A percentile compares a stretch with the other conserved stretches of the same genome.
Conservation (phyloP, 2,329 filamentous ascomycete species). For the Cercospora zeae-maydis region DNA sequence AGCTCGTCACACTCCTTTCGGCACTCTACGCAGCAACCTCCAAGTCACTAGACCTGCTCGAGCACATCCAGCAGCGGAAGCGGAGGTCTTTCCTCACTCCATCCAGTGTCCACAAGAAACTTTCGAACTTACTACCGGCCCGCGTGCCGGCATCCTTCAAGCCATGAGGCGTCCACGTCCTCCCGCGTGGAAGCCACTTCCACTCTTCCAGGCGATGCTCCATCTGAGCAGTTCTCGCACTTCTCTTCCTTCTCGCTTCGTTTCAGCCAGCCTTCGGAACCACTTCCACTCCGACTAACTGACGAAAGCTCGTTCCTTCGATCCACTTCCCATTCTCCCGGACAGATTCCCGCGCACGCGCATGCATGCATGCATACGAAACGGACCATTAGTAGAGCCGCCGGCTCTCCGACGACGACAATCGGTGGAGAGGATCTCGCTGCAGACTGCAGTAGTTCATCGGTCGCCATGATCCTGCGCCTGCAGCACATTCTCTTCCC, state of each 20-base stretch:
- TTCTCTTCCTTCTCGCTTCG: neutral
- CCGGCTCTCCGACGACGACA: too few relatives aligned
- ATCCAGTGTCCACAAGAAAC: neutral
- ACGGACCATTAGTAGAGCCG: neutral
- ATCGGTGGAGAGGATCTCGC: too few relatives aligned
- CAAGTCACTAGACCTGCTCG: neutral
- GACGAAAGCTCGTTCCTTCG: neutral
- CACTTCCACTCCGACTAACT: neutral
- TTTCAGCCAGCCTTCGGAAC: neutral
- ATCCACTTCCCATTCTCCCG: neutral
- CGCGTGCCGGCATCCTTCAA: neutral
- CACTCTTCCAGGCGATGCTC: neutral
- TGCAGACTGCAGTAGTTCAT: neutral
- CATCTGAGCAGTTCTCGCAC: too few relatives aligned
- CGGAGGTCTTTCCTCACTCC: neutral
- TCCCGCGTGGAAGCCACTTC: neutral
- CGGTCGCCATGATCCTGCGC: too few relatives aligned
- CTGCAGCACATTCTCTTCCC: neutral
- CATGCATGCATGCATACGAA: neutral
- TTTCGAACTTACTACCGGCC: neutral
- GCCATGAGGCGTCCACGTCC: neutral
- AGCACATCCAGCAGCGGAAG: neutral
- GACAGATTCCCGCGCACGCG: neutral
- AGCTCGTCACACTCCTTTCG: neutral
- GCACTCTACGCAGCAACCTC: neutral